A percentile compares a stretch with the other conserved stretches of the same genome.
phyloP scores from a whole-genome alignment of 768 basidiomycete species.

The Daedaleopsis sinensis region DNA sequence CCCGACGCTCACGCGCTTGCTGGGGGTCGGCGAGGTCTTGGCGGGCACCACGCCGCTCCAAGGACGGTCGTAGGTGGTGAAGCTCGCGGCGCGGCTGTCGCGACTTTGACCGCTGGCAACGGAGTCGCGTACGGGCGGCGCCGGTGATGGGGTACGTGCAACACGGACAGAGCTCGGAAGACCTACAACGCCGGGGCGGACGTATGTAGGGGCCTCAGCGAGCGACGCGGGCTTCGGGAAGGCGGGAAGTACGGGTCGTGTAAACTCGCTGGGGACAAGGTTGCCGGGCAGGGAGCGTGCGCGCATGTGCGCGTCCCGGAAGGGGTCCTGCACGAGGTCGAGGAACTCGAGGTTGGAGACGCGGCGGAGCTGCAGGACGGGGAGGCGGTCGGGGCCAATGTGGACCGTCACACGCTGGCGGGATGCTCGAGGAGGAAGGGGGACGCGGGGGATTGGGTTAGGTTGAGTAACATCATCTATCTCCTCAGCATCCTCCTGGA shows the following conservation, averaged over 20 bases:
- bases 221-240: slow-evolving; percentile 13
- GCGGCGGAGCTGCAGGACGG: slow-evolving; percentile 24
- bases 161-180: not conserved
- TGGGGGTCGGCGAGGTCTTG: slow-evolving; percentile 2
- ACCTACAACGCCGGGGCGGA: not conserved
- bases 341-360: slow-evolving; percentile 26
- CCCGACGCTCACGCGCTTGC: slow-evolving; percentile 1
- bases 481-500: slow-evolving; percentile 4
- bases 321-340: slow-evolving; percentile 20
- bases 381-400: slow-evolving; percentile 19
- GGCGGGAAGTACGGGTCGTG: not conserved
- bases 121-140: not conserved
- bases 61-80: not conserved
- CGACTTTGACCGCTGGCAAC: not conserved
- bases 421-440: not conserved
- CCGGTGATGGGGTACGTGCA: not conserved
- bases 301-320: slow-evolving; percentile 17
- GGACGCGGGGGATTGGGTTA: not conserved
- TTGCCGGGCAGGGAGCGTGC: slow-evolving; percentile 15
- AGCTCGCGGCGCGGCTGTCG: slow-evolving; percentile 1
- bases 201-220: slow-evolving; percentile 7
- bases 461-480: slow-evolving; percentile 2
- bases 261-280: not conserved
- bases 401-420: slow-evolving; percentile 25
- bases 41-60: not conserved